Evolutionary conservation across 495 filamentous ascomycete species (phyloP), one percentile per base, ranked within the genome.

Genomic region (Penicillium desertorum): DNA sequence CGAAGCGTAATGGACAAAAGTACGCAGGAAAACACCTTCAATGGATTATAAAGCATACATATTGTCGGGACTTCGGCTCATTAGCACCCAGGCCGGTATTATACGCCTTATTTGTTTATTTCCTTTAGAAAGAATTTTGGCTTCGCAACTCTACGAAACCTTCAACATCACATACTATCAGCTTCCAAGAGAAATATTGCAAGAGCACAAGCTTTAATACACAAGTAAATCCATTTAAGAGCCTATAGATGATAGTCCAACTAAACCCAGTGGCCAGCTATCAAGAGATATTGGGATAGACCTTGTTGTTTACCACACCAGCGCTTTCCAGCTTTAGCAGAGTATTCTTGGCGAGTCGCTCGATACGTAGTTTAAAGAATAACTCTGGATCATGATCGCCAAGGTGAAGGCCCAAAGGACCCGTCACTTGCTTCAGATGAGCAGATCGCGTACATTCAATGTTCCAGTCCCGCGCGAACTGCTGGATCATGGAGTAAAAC

Each of bases 401-500:
- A 22, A 53, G n/a, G 5, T 30, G 8, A 19, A 53, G 51, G 1
- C 51, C 51, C 23, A 53, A 10, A 0, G 39, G 39, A 8, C 39
- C 51, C 1, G 11, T 1, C 11, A 53, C 17, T 1, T 42, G 9
- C 25, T 53, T 43, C 27, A 53, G 20, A 4, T 53, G 34, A 16
- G n/a, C 6, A 30, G 51, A 53, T 22, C 51, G 16, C 11, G 39
- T 22, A n/a, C 51, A 44, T 22, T 53, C 51, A 29, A 53, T 53
- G 6, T 43, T 43, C 51, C 51, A 53, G n/a, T 53, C 25, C 1
- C 51, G 37, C 9, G 51, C 51, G 32, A 53, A 53, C 22, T 44
- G 37, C 11, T 53, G 36, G 36, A 53, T 53, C 51, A 53, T 53
- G 39, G n/a, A n/a, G 37, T 30, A 53, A 12, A 53, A 41, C 17